These are phyloP conservation scores for Caloboletus inedulis DNA, from an alignment of 1,284 basidiomycete species.

Conservation along the genomic window DNA sequence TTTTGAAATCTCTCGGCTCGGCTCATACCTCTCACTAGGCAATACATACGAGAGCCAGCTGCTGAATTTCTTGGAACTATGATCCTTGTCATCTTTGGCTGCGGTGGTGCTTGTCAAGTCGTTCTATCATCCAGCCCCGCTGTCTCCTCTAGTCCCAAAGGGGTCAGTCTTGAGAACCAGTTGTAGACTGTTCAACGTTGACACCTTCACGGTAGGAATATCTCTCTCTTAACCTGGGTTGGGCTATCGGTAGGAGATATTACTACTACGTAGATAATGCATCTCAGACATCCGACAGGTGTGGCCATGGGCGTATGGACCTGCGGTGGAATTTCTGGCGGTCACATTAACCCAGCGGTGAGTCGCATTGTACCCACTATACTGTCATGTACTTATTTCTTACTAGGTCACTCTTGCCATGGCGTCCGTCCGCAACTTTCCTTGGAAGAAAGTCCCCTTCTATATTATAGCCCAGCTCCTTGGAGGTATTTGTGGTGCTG, in stretches of 20 bases:
- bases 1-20: neutral
- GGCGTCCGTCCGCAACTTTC: constrained; percentile 69
- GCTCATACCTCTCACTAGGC: constrained; percentile 25
- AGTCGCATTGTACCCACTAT: constrained; percentile 18
- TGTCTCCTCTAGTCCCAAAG: constrained; percentile 54
- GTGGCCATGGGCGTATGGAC: constrained; percentile 66
- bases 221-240: constrained; percentile 60
- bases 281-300: constrained; percentile 29
- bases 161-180: constrained; percentile 45
- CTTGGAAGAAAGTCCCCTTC: constrained; percentile 72
- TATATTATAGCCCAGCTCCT: constrained; percentile 72
- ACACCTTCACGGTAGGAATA: constrained; percentile 42
- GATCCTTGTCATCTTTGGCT: constrained; percentile 65
- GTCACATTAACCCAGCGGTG: constrained; percentile 77
- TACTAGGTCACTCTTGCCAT: constrained; percentile 63
- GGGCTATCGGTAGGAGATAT: constrained; percentile 53
- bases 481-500: constrained; percentile 66
- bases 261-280: neutral
- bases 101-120: constrained; percentile 62
- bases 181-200: neutral
- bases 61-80: constrained; percentile 71
- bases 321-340: constrained; percentile 65
- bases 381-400: constrained; percentile 3
- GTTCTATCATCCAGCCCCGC: constrained; percentile 49
- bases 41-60: constrained; percentile 54